These are phyloP conservation scores for Rhizopogon rudus DNA, from an alignment of 768 basidiomycete species.

Conservation along the genomic window DNA sequence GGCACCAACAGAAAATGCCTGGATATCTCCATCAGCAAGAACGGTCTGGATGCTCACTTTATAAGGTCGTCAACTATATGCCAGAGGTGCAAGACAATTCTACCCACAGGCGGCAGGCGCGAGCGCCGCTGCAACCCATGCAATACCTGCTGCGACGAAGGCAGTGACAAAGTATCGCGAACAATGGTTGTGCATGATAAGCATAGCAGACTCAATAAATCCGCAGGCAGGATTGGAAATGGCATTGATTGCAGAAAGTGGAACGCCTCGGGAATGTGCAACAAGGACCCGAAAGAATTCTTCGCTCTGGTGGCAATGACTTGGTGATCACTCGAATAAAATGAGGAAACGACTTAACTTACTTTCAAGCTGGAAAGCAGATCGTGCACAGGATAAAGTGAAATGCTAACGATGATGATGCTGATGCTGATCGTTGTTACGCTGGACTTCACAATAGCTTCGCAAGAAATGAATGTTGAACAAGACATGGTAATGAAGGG, in stretches of 20 bases:
- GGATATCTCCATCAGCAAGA: conserved; percentile 1
- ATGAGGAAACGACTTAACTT: background rate
- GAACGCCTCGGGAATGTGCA: conserved; percentile 1
- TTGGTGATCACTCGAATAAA: background rate
- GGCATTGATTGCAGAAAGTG: conserved; percentile 2
- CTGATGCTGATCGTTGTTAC: conserved; percentile 22
- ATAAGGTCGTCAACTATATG: background rate
- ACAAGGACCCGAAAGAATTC: conserved; percentile 22
- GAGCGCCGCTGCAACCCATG: conserved; percentile 1
- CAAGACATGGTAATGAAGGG: background rate
- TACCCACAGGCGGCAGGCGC: conserved; percentile 7
- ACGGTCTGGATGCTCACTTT: background rate
- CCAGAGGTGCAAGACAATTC: background rate
- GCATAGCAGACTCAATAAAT: background rate
- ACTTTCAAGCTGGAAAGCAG: conserved; percentile 16
- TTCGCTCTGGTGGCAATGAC: conserved; percentile 13
- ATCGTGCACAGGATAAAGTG: conserved; percentile 17
- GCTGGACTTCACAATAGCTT: conserved; percentile 25
- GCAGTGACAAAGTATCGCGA: conserved; percentile 4
- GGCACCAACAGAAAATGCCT: conserved; percentile 1
- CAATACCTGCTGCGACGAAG: conserved; percentile 2
- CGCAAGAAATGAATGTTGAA: background rate
- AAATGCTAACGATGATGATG: conserved; percentile 23
- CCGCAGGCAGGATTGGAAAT: conserved; percentile 5
- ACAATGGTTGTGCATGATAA: background rate